Percentiles rank a stretch among this genome's conserved stretches.
Conservation (phyloP, 106 monocot species). For the Cymbidium sinense region DNA sequence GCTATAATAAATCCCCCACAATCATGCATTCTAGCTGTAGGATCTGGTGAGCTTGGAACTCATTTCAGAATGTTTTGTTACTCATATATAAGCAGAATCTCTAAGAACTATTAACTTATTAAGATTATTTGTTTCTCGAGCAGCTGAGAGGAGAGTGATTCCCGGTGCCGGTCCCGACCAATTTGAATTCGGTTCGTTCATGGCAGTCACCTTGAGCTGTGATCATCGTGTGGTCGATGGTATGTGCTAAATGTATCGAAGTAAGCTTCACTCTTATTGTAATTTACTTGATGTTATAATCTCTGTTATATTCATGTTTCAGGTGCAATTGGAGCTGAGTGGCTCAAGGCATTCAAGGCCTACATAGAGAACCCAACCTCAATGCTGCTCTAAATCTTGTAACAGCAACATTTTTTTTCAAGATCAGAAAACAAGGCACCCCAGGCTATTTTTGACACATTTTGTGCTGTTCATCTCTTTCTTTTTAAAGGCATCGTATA, state of each 20-base stretch:
- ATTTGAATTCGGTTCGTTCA: slow-evolving; percentile 77
- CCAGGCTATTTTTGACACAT: neutral
- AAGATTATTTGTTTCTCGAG: slow-evolving; percentile 9
- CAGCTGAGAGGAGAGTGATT: slow-evolving; percentile 92
- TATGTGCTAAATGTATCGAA: slow-evolving; percentile 5
- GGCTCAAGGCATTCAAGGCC: slow-evolving; percentile 94
- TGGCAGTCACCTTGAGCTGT: slow-evolving; percentile 92
- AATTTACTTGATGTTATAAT: neutral
- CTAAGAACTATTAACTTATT: neutral
- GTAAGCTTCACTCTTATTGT: neutral
- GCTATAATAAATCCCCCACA: slow-evolving; percentile 98
- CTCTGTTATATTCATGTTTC: neutral
- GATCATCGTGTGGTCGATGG: slow-evolving; percentile 98
- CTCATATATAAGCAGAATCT: neutral
- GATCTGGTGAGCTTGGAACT: slow-evolving; percentile 56
- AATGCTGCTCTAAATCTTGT: slow-evolving; percentile 59
- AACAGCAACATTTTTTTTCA: slow-evolving; percentile 23
- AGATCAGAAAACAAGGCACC: slow-evolving; percentile 24
- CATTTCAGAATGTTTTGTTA: neutral
- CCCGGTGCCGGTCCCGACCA: slow-evolving; percentile 56
- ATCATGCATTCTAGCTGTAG: slow-evolving; percentile 89
- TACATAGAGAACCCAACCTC: slow-evolving; percentile 88
- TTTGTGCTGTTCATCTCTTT: slow-evolving; percentile 8
- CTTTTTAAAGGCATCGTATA: neutral
- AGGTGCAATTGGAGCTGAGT: slow-evolving; percentile 98